These are phyloP conservation scores for Moringa oleifera DNA, from an alignment of 345 rosid genomes.

Conservation along the genomic window DNA sequence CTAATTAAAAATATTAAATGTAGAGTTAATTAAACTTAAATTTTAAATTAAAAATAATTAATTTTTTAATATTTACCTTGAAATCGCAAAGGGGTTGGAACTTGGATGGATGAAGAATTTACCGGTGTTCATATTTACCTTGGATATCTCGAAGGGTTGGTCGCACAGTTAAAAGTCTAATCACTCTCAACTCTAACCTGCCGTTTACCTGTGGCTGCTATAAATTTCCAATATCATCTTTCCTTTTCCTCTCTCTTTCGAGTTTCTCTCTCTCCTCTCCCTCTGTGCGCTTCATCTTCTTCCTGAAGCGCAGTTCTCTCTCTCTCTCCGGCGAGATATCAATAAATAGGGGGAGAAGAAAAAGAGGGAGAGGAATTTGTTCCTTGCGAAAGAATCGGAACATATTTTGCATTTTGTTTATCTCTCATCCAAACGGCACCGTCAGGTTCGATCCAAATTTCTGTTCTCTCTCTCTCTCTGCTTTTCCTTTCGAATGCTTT, in stretches of 20 bases:
- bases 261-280: not conserved
- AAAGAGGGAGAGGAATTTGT: not conserved
- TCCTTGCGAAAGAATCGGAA: not conserved
- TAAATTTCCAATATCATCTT: not conserved
- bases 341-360: conserved; percentile 2
- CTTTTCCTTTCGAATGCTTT: too few relatives aligned
- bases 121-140: too few relatives aligned
- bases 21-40: too few relatives aligned
- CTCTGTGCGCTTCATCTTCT: not conserved
- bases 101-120: too few relatives aligned
- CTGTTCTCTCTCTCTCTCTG: too few relatives aligned
- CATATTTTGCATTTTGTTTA: not conserved
- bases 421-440: not conserved
- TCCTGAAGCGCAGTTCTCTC: not conserved
- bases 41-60: too few relatives aligned
- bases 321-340: too few relatives aligned
- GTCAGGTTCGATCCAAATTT: conserved; percentile 18
- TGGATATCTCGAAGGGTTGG: too few relatives aligned
- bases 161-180: not conserved
- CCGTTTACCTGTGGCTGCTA: not conserved
- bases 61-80: too few relatives aligned
- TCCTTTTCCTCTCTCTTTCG: not conserved
- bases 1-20: too few relatives aligned
- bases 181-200: too few relatives aligned
- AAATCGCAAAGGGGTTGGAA: too few relatives aligned